Base-by-base conservation (phyloP, 352 stramenopile species). In the Globisporangium irregulare region DNA sequence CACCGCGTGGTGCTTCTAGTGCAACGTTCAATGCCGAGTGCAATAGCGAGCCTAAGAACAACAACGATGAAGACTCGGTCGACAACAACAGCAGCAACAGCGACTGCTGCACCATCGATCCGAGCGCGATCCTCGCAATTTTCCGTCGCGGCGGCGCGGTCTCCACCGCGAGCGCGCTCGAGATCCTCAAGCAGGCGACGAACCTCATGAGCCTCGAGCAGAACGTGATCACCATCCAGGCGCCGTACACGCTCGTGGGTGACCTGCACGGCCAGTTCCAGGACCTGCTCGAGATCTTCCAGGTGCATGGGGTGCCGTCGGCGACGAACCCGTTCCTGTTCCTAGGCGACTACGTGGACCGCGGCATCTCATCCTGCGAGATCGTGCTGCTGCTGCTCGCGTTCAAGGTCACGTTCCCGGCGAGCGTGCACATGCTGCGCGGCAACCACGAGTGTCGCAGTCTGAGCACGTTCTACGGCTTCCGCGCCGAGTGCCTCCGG, bases 381-480 rank as follows among this genome's bases (percentile, higher is more conserved):
- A 99, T 98, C 55, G 98, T 99, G 65, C 95, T 98, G 68, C 76
- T 99, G 58, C 77, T 99, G 27, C 74, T 99, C 18, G 92, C 95
- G 3, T 99, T 98, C 76, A 99, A 99, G 73, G 98, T 99, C 62
- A 98, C 98, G 77, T 99, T 98, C 69, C 98, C 98, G 1, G 79
- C 98, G 69, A 99, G 99, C 76, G 98, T 99, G 63, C 99, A 99
- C 76, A 78, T 99, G 29, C 83, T 99, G 32, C 91, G 98, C 58
- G 98, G 98, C 4, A 99, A 99, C 81, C 97, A 99, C 76, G 98
- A 99, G 77, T 99, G 96, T 68, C 94, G 97, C 12, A 99, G 92
- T 43, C 98, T 99, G 41, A 99, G 98, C 78, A 97, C 97, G 69
- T 99, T 99, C 72, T 99, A 99, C 77, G 98, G 98, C n/a, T 99